These are phyloP conservation scores for Trifolium fragiferum DNA, from an alignment of 306 rosid genomes.

Conservation along the genomic window DNA sequence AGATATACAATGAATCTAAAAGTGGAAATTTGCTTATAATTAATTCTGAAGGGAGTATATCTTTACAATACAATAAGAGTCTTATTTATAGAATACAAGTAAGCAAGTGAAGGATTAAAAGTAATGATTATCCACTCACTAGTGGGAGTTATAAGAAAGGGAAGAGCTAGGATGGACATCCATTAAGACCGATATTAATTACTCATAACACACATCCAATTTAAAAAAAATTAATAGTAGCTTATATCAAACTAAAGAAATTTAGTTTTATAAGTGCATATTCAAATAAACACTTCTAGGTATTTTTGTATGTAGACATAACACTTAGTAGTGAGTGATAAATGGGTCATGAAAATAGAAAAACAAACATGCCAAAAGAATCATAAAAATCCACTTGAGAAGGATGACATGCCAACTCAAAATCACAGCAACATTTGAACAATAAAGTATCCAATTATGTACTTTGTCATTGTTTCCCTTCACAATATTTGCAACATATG, in stretches of 20 bases:
- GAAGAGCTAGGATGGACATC: too few relatives aligned
- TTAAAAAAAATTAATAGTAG: not conserved
- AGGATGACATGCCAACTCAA: not conserved
- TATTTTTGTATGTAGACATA: not conserved
- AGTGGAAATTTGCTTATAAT: too few relatives aligned
- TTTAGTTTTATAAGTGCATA: not conserved
- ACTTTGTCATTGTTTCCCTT: not conserved
- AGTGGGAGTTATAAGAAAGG: too few relatives aligned
- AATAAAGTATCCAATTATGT: not conserved
- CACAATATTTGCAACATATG: slow-evolving; percentile 27
- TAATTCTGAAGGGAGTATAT: too few relatives aligned
- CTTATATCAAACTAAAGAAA: not conserved
- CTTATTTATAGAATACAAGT: too few relatives aligned
- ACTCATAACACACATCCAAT: too few relatives aligned
- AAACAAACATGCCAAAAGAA: not conserved
- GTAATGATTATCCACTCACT: too few relatives aligned
- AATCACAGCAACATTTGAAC: not conserved
- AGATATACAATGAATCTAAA: too few relatives aligned
- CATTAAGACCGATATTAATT: too few relatives aligned
- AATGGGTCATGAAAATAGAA: not conserved
- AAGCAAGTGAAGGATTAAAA: too few relatives aligned
- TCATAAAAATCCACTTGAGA: not conserved
- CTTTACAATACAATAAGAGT: too few relatives aligned
- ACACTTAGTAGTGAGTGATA: not conserved
- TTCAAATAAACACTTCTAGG: not conserved